Percentiles rank a stretch among this genome's conserved stretches.
Evolutionary conservation across 345 rosid genomes (phyloP).

Genomic region (Cardiospermum halicacabum): DNA sequence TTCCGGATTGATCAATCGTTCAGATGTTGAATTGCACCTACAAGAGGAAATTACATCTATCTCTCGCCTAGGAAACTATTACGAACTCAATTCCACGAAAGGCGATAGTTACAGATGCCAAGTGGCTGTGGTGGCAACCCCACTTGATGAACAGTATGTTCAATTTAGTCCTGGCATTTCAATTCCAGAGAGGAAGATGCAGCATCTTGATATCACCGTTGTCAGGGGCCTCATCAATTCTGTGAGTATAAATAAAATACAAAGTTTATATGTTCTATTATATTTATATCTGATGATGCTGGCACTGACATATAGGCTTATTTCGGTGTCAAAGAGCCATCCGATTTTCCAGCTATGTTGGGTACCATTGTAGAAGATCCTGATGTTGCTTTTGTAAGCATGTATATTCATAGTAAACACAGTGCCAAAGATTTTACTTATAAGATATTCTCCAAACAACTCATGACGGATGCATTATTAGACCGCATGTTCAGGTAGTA

Average conservation of each 20-base stretch:
- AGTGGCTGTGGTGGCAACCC: conserved; percentile 68
- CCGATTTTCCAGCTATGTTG: conserved; percentile 67
- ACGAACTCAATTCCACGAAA: conserved; percentile 70
- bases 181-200: conserved; percentile 69
- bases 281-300: conserved; percentile 12
- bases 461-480: conserved; percentile 57
- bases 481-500: conserved; percentile 79
- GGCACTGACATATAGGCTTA: conserved; percentile 44
- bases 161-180: conserved; percentile 57
- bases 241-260: conserved; percentile 44
- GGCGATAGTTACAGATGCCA: conserved; percentile 64
- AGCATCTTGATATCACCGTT: conserved; percentile 85
- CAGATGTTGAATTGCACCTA: conserved; percentile 64
- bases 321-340: conserved; percentile 54
- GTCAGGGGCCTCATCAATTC: conserved; percentile 83
- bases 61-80: conserved; percentile 49
- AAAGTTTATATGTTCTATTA: neutral
- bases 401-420: conserved; percentile 61
- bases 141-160: conserved; percentile 70
- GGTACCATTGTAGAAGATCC: conserved; percentile 86
- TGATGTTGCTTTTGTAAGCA: conserved; percentile 67
- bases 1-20: conserved; percentile 60
- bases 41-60: conserved; percentile 64
- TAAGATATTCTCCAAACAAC: conserved; percentile 71
- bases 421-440: conserved; percentile 50